phyloP scores from a whole-genome alignment of 257 asterid species.

The Solanum clarkiae region DNA sequence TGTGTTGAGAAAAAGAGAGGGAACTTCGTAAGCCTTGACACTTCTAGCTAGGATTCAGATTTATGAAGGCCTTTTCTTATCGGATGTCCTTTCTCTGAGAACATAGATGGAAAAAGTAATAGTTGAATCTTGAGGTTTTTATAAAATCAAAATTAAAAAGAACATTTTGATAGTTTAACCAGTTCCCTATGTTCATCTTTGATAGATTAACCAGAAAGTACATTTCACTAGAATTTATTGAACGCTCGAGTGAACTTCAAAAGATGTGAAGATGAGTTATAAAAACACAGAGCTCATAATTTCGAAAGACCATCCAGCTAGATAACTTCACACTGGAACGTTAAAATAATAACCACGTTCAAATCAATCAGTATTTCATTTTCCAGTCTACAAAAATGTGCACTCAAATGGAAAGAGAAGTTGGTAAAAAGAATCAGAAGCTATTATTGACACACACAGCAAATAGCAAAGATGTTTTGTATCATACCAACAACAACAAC shows the following conservation, averaged over 20 bases:
- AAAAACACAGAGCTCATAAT: too few relatives aligned
- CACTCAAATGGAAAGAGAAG: not conserved
- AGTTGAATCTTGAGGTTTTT: not conserved
- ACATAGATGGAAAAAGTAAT: too few relatives aligned
- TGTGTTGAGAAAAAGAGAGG: not conserved
- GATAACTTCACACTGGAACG: not conserved
- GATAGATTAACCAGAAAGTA: not conserved
- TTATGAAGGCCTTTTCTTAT: too few relatives aligned
- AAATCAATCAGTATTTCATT: not conserved
- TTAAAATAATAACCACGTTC: not conserved
- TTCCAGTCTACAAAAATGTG: too few relatives aligned
- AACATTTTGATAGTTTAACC: too few relatives aligned
- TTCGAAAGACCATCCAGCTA: not conserved
- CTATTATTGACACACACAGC: not conserved
- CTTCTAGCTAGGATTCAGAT: not conserved
- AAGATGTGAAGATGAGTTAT: too few relatives aligned
- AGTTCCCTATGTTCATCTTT: not conserved
- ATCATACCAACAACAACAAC: not conserved
- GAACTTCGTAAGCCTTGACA: not conserved
- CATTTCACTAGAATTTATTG: not conserved
- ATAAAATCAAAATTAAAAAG: not conserved
- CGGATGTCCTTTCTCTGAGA: too few relatives aligned
- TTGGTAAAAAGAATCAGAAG: not conserved
- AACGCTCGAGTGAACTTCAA: too few relatives aligned
- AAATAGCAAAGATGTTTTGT: not conserved